A percentile compares a stretch with the other conserved stretches of the same genome.
phyloP scores from a whole-genome alignment of 306 rosid species.

The Medicago lupulina region DNA sequence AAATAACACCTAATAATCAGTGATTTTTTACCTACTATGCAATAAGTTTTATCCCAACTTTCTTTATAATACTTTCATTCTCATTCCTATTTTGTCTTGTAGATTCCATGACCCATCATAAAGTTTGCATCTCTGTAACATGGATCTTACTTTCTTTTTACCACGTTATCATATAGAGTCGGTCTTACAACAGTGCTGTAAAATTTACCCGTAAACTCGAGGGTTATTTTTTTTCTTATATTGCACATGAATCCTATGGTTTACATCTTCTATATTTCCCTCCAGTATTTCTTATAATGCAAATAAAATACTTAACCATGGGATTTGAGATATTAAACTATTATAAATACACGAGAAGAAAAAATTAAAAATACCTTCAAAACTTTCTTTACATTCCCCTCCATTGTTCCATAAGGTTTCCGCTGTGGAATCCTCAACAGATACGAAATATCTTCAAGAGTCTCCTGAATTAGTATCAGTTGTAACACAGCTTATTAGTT shows the following conservation, averaged over 20 bases:
- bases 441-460: conserved; percentile 87
- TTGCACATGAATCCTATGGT: neutral
- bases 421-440: conserved; percentile 92
- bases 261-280: neutral
- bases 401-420: conserved; percentile 96
- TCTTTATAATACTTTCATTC: neutral
- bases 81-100: neutral
- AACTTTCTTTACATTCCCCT: conserved; percentile 91
- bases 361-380: conserved; percentile 59
- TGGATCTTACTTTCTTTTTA: neutral
- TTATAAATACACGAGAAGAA: conserved; percentile 1
- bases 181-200: neutral
- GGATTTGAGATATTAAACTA: neutral
- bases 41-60: neutral
- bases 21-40: neutral
- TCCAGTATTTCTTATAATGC: neutral
- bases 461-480: conserved; percentile 56
- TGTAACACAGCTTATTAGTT: neutral
- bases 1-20: conserved; percentile 20
- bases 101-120: neutral
- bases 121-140: neutral
- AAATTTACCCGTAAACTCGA: neutral
- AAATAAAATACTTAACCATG: neutral
- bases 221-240: neutral
- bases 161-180: neutral